Conservation (phyloP, 805 yeast species). For the Dipodascus albidus region DNA sequence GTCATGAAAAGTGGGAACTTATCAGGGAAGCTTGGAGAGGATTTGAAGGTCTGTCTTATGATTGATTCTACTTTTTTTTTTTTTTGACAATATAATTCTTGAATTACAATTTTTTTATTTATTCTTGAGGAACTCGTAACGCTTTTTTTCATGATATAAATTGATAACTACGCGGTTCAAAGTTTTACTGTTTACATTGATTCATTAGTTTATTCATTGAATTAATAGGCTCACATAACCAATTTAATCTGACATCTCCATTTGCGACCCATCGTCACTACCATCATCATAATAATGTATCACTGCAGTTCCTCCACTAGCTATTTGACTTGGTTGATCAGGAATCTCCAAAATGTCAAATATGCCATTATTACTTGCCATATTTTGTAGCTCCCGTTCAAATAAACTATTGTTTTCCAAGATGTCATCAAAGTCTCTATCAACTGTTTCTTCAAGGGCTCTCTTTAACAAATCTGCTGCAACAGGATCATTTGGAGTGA, state of each 20-base stretch:
- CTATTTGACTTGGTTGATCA: background rate
- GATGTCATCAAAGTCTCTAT: conserved; percentile 1
- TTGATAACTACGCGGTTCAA: too few relatives aligned
- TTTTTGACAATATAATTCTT: too few relatives aligned
- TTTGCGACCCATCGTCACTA: background rate
- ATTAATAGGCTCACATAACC: too few relatives aligned
- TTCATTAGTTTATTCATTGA: too few relatives aligned
- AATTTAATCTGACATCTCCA: background rate
- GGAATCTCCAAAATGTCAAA: background rate
- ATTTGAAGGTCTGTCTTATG: conserved; percentile 29
- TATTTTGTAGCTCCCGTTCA: background rate
- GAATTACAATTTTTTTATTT: too few relatives aligned
- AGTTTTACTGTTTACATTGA: background rate
- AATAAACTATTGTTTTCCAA: background rate
- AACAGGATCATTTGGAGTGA: conserved; percentile 70
- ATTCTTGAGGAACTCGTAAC: too few relatives aligned
- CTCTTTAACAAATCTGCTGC: conserved; percentile 72
- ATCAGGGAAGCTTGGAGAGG: conserved; percentile 64
- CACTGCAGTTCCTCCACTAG: background rate
- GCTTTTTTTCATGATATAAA: too few relatives aligned
- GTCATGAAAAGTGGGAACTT: conserved; percentile 39
- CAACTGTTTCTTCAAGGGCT: conserved; percentile 32
- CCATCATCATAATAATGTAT: background rate
- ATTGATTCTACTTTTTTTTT: background rate
- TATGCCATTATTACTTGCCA: background rate